Percentiles rank a stretch among this genome's conserved stretches.
Conservation (phyloP, 441 rosid genomes). For the Jatropha multifida region DNA sequence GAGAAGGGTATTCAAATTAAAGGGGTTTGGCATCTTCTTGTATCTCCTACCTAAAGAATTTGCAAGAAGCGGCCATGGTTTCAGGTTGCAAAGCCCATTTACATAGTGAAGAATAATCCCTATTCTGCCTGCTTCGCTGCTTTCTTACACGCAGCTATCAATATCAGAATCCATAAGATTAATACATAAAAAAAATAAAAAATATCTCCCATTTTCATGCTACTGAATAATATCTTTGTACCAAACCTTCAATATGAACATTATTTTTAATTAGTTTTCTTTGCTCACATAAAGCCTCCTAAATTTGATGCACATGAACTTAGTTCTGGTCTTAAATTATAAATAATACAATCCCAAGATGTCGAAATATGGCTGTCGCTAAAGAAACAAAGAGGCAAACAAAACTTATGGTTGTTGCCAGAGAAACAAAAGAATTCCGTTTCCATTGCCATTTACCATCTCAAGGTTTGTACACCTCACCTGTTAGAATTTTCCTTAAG, state of each 20-base stretch:
- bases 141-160: slow-evolving; percentile 5
- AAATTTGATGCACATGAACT: background rate
- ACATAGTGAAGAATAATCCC: slow-evolving; percentile 11
- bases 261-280: too few relatives aligned
- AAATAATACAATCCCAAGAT: slow-evolving; percentile 16
- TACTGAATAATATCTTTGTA: background rate
- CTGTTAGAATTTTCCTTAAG: background rate
- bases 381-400: background rate
- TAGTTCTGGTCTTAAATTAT: too few relatives aligned
- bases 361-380: too few relatives aligned
- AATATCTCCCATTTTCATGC: background rate
- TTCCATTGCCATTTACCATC: background rate
- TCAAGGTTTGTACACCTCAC: background rate
- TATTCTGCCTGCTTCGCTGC: slow-evolving; percentile 1
- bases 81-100: background rate
- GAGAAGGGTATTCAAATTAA: too few relatives aligned
- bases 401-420: background rate
- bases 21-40: background rate
- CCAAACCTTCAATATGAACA: background rate
- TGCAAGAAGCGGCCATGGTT: slow-evolving; percentile 18
- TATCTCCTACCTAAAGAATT: background rate
- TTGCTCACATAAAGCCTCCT: slow-evolving; percentile 9
- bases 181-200: too few relatives aligned
- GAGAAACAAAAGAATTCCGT: background rate
- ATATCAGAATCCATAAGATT: slow-evolving; percentile 13